A percentile compares a stretch with the other conserved stretches of the same genome.
phyloP scores from a whole-genome alignment of 805 yeast genomes.

The Scheffersomyces spartinae region DNA sequence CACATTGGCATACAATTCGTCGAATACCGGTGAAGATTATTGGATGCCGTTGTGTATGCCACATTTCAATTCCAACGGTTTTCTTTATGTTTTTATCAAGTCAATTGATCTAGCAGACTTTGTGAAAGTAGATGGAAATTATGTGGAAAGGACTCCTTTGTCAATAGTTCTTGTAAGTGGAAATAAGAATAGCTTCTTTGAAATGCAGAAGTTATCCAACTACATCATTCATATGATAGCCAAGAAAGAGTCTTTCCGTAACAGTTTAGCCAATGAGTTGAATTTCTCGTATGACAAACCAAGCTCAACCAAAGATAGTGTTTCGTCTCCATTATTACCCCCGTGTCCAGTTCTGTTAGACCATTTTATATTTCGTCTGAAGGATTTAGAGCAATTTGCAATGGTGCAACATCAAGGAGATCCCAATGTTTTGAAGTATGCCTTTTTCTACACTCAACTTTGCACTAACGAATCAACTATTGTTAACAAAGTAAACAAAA shows the following conservation, averaged over 20 bases:
- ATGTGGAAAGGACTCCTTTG: slow-evolving; percentile 10
- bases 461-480: too few species aligned
- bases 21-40: slow-evolving; percentile 58
- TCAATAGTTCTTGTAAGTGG: slow-evolving; percentile 46
- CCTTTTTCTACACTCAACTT: too few species aligned
- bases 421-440: too few species aligned
- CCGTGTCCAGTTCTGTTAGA: too few species aligned
- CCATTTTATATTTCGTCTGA: too few species aligned
- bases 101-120: slow-evolving; percentile 12
- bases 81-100: slow-evolving; percentile 69
- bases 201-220: slow-evolving; percentile 51
- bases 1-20: too few species aligned
- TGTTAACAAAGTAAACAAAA: too few species aligned
- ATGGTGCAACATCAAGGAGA: too few species aligned
- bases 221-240: slow-evolving; percentile 30
- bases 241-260: slow-evolving; percentile 10
- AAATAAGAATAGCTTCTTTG: slow-evolving; percentile 69
- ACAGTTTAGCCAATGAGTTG: slow-evolving; percentile 14
- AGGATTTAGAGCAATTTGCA: too few species aligned
- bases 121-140: slow-evolving; percentile 7
- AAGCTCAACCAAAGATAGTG: too few species aligned
- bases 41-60: slow-evolving; percentile 95
- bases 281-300: too few species aligned
- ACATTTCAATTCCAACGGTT: slow-evolving; percentile 79
- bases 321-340: too few species aligned